Evolutionary conservation across 2,329 filamentous ascomycete species (phyloP).

Genomic region (Beauveria varroae): DNA sequence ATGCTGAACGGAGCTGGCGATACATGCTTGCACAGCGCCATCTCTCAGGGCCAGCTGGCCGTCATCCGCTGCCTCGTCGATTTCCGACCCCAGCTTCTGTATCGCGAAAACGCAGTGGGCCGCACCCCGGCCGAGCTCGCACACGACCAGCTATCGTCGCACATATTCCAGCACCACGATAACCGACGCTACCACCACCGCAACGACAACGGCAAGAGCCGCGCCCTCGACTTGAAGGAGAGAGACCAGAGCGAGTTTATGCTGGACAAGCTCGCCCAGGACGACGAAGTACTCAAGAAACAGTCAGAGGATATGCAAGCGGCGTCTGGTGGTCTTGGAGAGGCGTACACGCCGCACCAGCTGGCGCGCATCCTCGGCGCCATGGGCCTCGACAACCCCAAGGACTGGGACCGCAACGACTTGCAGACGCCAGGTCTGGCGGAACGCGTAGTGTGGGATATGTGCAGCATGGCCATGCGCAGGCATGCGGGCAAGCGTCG

Average conservation of each 20-base stretch:
- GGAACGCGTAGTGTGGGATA: conserved; percentile 25
- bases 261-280: conserved; percentile 2
- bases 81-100: conserved; percentile 50
- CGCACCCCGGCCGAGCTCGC: conserved; percentile 64
- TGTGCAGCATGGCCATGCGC: conserved; percentile 25
- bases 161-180: conserved; percentile 24
- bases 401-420: conserved; percentile 8
- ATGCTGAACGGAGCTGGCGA: conserved; percentile 59
- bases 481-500: conserved; percentile 33
- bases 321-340: conserved; percentile 22
- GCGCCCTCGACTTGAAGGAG: background rate
- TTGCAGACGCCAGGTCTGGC: conserved; percentile 1
- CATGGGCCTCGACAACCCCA: conserved; percentile 19
- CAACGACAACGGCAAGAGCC: background rate
- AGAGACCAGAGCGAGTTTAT: conserved; percentile 9
- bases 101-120: conserved; percentile 69
- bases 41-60: conserved; percentile 29
- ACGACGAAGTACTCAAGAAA: background rate
- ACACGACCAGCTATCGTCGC: conserved; percentile 42
- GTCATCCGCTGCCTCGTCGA: conserved; percentile 42
- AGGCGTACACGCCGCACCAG: conserved; percentile 20
- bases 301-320: conserved; percentile 15
- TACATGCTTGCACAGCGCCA: conserved; percentile 53
- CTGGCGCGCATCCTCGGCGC: conserved; percentile 20
- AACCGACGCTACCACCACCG: background rate